Evolutionary conservation across 495 filamentous ascomycete species (phyloP).

Genomic region (Wilcoxina mikolae): DNA sequence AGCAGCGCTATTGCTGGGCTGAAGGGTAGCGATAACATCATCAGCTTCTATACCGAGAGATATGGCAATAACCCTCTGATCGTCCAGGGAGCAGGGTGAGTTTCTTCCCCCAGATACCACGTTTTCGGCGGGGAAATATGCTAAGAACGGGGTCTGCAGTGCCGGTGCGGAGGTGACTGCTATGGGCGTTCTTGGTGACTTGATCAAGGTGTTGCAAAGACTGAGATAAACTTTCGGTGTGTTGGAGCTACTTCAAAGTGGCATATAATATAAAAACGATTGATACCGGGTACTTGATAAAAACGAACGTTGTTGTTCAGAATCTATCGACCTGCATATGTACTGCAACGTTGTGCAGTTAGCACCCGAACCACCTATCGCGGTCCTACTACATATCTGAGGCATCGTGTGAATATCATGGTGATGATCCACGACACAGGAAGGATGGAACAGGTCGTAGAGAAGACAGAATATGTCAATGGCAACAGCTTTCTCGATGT

Average conservation of each 20-base stretch:
- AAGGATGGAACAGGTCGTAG: too few species aligned
- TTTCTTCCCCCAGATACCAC: conserved; percentile 6
- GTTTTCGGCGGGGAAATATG: neutral
- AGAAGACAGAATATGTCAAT: too few species aligned
- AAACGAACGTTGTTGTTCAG: too few species aligned
- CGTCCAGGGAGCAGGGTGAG: conserved; percentile 74
- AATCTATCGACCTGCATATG: too few species aligned
- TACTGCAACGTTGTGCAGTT: too few species aligned
- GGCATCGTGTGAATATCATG: too few species aligned
- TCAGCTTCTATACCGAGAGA: conserved; percentile 91
- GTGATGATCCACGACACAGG: too few species aligned
- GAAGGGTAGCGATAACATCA: conserved; percentile 95
- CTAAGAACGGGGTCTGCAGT: conserved; percentile 16
- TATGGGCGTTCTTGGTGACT: conserved; percentile 82
- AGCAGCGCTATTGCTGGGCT: conserved; percentile 77
- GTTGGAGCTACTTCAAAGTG: neutral
- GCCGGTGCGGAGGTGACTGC: conserved; percentile 91
- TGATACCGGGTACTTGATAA: neutral
- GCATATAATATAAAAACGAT: neutral
- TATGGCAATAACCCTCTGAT: conserved; percentile 82
- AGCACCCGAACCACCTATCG: too few species aligned
- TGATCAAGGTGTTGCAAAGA: conserved; percentile 60
- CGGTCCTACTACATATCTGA: too few species aligned
- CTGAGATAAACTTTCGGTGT: neutral
- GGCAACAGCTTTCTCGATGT: too few species aligned